Evolutionary conservation across 2,329 filamentous ascomycete species (phyloP).

Genomic region (Rutstroemia sp.): DNA sequence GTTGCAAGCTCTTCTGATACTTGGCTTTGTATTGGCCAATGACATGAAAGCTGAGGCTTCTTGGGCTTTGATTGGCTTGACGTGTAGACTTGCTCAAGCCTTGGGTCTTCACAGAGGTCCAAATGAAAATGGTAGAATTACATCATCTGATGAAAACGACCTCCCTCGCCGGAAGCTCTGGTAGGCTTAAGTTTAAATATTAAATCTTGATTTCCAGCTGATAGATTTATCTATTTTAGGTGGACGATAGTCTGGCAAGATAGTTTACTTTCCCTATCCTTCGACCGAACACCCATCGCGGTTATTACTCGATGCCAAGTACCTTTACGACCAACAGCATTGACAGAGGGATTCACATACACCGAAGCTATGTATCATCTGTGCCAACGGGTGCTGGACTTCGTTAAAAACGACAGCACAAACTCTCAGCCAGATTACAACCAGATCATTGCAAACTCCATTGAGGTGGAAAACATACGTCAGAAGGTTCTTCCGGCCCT

Average conservation of each 20-base stretch:
- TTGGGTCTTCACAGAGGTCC: slow-evolving; percentile 46
- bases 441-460: slow-evolving; percentile 51
- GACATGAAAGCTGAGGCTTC: slow-evolving; percentile 65
- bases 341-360: slow-evolving; percentile 46
- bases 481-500: slow-evolving; percentile 46
- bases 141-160: slow-evolving; percentile 25
- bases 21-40: slow-evolving; percentile 56
- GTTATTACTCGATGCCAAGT: slow-evolving; percentile 34
- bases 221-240: slow-evolving; percentile 27
- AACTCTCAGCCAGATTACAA: slow-evolving; percentile 22
- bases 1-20: slow-evolving; percentile 56
- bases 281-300: slow-evolving; percentile 59
- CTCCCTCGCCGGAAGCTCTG: slow-evolving; percentile 27
- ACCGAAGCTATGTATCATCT: slow-evolving; percentile 60
- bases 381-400: slow-evolving; percentile 49
- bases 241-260: slow-evolving; percentile 62
- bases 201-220: neutral
- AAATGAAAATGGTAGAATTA: slow-evolving; percentile 20
- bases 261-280: slow-evolving; percentile 56
- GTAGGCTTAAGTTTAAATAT: slow-evolving; percentile 12
- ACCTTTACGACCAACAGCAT: slow-evolving; percentile 47
- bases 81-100: slow-evolving; percentile 58
- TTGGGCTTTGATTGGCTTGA: slow-evolving; percentile 57
- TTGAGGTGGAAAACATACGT: slow-evolving; percentile 34
- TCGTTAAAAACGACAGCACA: slow-evolving; percentile 24